Evolutionary conservation across 352 stramenopile genomes (phyloP).

Genomic region (Pythium pyrilobum): DNA sequence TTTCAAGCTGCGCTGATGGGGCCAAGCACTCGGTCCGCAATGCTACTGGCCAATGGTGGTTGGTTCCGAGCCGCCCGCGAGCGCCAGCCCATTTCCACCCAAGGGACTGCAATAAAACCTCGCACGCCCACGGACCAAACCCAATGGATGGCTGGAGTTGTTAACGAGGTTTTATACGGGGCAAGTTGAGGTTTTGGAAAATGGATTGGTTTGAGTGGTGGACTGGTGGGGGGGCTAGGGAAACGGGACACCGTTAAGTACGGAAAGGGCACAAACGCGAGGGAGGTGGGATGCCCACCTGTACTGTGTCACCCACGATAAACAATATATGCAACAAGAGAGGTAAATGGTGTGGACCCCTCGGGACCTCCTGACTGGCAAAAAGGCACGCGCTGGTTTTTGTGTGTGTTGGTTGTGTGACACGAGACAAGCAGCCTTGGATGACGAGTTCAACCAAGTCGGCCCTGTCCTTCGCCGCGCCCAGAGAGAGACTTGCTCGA

Average conservation of each 20-base stretch:
- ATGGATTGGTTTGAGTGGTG: not conserved
- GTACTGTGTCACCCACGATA: not conserved
- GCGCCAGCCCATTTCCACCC: slow-evolving; percentile 7
- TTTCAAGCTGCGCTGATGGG: slow-evolving; percentile 3
- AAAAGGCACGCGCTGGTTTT: slow-evolving; percentile 22
- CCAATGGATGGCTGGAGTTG: slow-evolving; percentile 17
- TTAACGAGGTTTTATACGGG: too few species aligned
- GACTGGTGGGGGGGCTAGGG: slow-evolving; percentile 1
- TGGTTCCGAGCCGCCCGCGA: slow-evolving; percentile 39
- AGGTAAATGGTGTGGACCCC: slow-evolving; percentile 14
- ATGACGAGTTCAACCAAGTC: slow-evolving; percentile 9
- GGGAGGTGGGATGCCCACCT: not conserved
- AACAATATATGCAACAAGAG: not conserved
- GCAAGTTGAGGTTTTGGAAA: not conserved
- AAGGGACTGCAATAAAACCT: slow-evolving; percentile 24
- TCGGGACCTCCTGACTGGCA: slow-evolving; percentile 5
- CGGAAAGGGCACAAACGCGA: slow-evolving; percentile 1
- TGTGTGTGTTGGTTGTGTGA: too few species aligned
- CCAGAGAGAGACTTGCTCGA: not conserved
- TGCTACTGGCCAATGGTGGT: slow-evolving; percentile 33
- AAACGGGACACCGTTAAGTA: slow-evolving; percentile 1
- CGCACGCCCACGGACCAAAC: not conserved
- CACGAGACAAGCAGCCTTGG: slow-evolving; percentile 12
- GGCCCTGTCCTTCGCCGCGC: not conserved
- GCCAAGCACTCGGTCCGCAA: slow-evolving; percentile 7